Conservation (phyloP, 441 rosid genomes). For the Arabidopsis hybrid region DNA sequence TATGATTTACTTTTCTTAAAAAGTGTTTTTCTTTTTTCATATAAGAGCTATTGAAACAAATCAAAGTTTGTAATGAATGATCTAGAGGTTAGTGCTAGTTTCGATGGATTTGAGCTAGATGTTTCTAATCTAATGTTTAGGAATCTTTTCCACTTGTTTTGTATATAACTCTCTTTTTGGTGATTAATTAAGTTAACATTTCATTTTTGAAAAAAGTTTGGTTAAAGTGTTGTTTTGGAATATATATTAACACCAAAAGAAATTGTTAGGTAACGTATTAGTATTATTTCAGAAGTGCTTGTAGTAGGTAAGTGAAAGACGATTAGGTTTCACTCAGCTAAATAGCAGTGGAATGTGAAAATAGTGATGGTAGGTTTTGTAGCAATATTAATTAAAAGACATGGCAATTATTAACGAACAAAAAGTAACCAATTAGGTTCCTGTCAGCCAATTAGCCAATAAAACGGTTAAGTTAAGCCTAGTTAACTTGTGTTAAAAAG, state of each 20-base stretch:
- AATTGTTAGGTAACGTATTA: conserved; percentile 27
- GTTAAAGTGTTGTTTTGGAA: conserved; percentile 15
- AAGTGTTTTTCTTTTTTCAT: background rate
- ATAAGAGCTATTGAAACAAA: background rate
- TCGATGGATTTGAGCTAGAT: too few relatives aligned
- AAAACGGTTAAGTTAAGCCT: background rate
- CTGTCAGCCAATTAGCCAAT: conserved; percentile 5
- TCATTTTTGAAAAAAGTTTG: background rate
- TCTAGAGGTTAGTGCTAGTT: too few relatives aligned
- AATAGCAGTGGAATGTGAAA: conserved; percentile 13
- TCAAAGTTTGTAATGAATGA: background rate
- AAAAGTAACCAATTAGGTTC: background rate
- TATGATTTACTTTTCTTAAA: background rate
- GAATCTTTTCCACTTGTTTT: too few relatives aligned
- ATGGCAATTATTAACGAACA: conserved; percentile 5
- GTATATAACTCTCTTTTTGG: too few relatives aligned
- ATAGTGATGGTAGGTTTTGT: conserved; percentile 7
- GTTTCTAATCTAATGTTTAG: too few relatives aligned
- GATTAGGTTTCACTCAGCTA: conserved; percentile 27
- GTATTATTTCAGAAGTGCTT: conserved; percentile 32
- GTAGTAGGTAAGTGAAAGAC: conserved; percentile 40
- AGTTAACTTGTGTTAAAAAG: conserved; percentile 15
- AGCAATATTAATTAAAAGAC: background rate
- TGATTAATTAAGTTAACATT: too few relatives aligned
- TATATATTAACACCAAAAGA: conserved; percentile 20